Percentiles rank a stretch among this genome's conserved stretches.
phyloP scores from a whole-genome alignment of 805 yeast genomes.

The Candida easanensis region DNA sequence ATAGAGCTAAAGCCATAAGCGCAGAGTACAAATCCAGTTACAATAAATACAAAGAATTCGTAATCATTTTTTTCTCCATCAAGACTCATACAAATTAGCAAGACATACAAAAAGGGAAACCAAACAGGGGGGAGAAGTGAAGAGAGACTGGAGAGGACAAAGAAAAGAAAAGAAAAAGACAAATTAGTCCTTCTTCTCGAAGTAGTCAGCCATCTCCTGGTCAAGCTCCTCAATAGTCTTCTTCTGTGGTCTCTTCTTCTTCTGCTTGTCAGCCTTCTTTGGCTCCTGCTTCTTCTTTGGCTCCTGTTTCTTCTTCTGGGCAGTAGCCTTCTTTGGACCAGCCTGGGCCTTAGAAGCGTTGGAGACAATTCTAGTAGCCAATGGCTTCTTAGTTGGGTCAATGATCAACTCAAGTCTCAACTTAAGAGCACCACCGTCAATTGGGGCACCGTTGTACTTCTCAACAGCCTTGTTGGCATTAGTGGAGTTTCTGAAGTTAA shows the following conservation, averaged over 20 bases:
- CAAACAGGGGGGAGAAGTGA: neutral
- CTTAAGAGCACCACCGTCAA: constrained; percentile 79
- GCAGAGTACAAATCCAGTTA: no score
- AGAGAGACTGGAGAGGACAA: neutral
- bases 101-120: neutral
- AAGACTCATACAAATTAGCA: no score
- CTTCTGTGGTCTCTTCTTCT: constrained; percentile 43
- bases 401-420: constrained; percentile 79
- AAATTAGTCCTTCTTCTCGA: constrained; percentile 45
- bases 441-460: constrained; percentile 88
- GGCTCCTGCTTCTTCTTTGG: constrained; percentile 11
- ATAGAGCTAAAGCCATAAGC: no score
- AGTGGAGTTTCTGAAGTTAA: constrained; percentile 66
- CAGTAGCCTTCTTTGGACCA: constrained; percentile 7
- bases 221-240: constrained; percentile 92
- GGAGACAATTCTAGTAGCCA: constrained; percentile 69
- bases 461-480: constrained; percentile 77
- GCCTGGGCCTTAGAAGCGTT: constrained; percentile 29
- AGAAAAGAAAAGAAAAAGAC: neutral
- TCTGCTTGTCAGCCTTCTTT: constrained; percentile 22
- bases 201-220: constrained; percentile 97
- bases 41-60: no score
- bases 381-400: constrained; percentile 77
- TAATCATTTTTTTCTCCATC: no score
- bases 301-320: constrained; percentile 30